A percentile compares a stretch with the other conserved stretches of the same genome.
Evolutionary conservation across 768 basidiomycete genomes (phyloP).

Genomic region (Butyriboletus loyo): DNA sequence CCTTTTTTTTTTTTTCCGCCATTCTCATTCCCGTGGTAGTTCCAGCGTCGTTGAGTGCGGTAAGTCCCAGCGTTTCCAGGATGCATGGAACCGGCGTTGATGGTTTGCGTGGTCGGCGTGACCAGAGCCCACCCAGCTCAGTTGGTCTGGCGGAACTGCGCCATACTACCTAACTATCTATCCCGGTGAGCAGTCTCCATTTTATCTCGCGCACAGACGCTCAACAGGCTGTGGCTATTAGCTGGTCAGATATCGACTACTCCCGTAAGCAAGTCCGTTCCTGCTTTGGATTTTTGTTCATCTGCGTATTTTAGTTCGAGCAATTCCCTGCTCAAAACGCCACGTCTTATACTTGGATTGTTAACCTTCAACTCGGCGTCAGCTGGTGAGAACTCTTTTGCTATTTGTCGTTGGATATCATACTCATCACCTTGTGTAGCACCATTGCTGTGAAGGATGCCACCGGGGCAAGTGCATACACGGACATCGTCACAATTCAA

Average conservation of each 20-base stretch:
- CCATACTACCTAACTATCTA: slow-evolving; percentile 62
- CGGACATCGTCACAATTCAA: slow-evolving; percentile 46
- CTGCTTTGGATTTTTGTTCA: background rate
- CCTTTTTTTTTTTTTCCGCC: background rate
- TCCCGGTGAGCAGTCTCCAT: slow-evolving; percentile 45
- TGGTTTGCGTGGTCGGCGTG: background rate
- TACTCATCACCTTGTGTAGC: slow-evolving; percentile 32
- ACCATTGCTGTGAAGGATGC: slow-evolving; percentile 56
- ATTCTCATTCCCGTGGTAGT: slow-evolving; percentile 25
- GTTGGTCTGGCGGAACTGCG: slow-evolving; percentile 47
- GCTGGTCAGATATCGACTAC: slow-evolving; percentile 51
- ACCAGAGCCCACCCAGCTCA: slow-evolving; percentile 57
- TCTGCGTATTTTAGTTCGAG: slow-evolving; percentile 43
- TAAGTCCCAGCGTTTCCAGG: slow-evolving; percentile 27
- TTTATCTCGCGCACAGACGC: background rate
- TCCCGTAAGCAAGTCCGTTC: slow-evolving; percentile 40
- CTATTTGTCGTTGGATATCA: fast-evolving
- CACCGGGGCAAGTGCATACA: slow-evolving; percentile 52
- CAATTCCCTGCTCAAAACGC: slow-evolving; percentile 46
- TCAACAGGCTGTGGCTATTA: slow-evolving; percentile 21
- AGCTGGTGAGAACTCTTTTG: slow-evolving; percentile 38
- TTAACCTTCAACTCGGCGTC: slow-evolving; percentile 44
- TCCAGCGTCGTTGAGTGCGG: slow-evolving; percentile 46
- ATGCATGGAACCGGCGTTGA: background rate
- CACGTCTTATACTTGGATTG: slow-evolving; percentile 50